Evolutionary conservation across 176 grass and related monocot species (phyloP), one percentile per base, ranked within the genome.

Genomic region (Eragrostis curvula): DNA sequence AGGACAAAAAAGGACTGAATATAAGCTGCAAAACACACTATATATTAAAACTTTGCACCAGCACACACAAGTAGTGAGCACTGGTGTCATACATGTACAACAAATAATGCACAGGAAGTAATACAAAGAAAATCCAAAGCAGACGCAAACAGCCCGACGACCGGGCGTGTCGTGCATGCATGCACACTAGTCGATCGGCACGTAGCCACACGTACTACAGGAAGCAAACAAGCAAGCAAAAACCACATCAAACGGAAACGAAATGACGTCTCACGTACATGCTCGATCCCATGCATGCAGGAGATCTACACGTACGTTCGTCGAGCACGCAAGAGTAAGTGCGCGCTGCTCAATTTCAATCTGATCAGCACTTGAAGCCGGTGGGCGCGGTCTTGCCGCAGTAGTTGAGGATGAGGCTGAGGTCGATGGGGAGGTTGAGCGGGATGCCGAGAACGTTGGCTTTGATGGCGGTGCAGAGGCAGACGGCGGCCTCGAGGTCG

Each of bases 381-480:
- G 74, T 71, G 74, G 74, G 83, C 10, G 8, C 7, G 44, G 53
- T 63, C 79, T 62, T 90, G 60, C 88, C 88, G 47, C 88, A 79
- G 88, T 86, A 83, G 83, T 86, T 90, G 79, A 90, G 44, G 88
- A 90, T 75, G 66, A 90, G 74, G 73, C 83, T 86, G 83, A 90
- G 88, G 68, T 85, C 61, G 67, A 90, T 39, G 39, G 88, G 88
- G 2, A 90, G 52, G 73, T 86, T 68, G 66, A 86, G 79, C 1
- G 0, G 3, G 83, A 90, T 53, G 72, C 88, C 88, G 18, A 86
- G 88, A 41, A 90, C 12, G 73, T 86, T 79, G 72, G 28, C 88
- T 84, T 85, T 97, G 77, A 97, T 87, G 60, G 83, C 90, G 61
- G 94, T 93, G 83, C 94, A 97, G 66, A 93, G 83, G 81, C 94